phyloP scores from a whole-genome alignment of 2,329 filamentous ascomycete species.

The Dothistroma pini region DNA sequence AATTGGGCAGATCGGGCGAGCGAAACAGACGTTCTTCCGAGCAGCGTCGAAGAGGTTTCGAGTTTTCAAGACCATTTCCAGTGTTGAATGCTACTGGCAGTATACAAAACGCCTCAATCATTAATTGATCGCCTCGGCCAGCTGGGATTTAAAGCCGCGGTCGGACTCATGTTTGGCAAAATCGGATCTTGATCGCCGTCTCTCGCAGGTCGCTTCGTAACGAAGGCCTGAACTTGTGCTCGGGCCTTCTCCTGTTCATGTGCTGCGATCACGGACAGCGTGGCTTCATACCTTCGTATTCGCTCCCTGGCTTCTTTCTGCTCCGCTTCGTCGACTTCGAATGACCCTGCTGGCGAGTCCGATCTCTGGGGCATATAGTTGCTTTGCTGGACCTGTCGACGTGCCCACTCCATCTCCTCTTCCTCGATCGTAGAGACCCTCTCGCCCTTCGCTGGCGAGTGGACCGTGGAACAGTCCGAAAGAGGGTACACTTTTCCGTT shows the following conservation, averaged over 20 bases:
- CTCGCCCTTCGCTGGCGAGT: neutral
- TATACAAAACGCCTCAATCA: neutral
- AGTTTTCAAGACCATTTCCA: too few species aligned
- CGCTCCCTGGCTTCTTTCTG: slow-evolving; percentile 1
- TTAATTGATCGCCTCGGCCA: neutral
- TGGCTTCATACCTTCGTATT: neutral
- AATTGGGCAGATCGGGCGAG: too few species aligned
- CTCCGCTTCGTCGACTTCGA: slow-evolving; percentile 1
- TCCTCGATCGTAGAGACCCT: slow-evolving; percentile 1
- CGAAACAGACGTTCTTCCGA: too few species aligned
- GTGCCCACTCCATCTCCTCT: slow-evolving; percentile 8
- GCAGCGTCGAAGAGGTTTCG: too few species aligned
- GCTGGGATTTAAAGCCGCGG: neutral
- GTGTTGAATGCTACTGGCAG: too few species aligned
- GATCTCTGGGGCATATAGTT: neutral
- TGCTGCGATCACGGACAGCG: neutral
- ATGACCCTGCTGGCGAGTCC: neutral
- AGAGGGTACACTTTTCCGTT: slow-evolving; percentile 5
- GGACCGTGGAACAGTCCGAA: neutral
- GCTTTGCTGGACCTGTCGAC: slow-evolving; percentile 2
- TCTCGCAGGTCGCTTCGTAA: slow-evolving; percentile 6
- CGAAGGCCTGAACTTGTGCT: slow-evolving; percentile 6
- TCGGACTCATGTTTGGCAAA: slow-evolving; percentile 2
- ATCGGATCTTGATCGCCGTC: neutral
- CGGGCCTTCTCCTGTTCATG: slow-evolving; percentile 4